A percentile compares a stretch with the other conserved stretches of the same genome.
phyloP scores from a whole-genome alignment of 202 grass and related monocot genomes.

The Thinopyrum obtusiflorum region DNA sequence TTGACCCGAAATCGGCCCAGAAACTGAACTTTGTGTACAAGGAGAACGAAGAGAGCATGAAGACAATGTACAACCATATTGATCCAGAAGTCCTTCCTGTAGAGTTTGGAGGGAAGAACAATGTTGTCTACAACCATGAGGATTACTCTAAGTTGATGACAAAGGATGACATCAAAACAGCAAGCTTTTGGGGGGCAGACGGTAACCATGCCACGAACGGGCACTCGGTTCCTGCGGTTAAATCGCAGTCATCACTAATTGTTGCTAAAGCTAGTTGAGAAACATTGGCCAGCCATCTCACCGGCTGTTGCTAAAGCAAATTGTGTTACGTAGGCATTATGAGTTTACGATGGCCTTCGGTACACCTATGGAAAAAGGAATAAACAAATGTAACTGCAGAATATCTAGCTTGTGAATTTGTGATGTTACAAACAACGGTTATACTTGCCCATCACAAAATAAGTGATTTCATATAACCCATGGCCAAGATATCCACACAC shows the following conservation, averaged over 20 bases:
- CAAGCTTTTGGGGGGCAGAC: conserved; percentile 49
- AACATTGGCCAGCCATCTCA: neutral
- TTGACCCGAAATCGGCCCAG: conserved; percentile 61
- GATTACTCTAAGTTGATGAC: conserved; percentile 79
- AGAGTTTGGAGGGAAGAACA: conserved; percentile 71
- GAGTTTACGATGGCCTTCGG: neutral
- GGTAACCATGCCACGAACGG: neutral
- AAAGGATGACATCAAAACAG: conserved; percentile 54
- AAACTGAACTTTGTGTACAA: conserved; percentile 75
- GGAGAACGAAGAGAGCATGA: conserved; percentile 68
- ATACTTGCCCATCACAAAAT: neutral
- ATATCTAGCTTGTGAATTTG: neutral
- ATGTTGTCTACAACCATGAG: conserved; percentile 55
- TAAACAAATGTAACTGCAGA: neutral
- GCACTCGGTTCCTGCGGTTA: conserved; percentile 5
- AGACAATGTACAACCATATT: conserved; percentile 53
- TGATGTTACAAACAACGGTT: neutral
- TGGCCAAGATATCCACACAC: neutral
- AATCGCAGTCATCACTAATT: neutral
- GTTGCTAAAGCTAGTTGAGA: conserved; percentile 51
- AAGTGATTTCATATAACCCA: neutral
- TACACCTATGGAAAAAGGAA: neutral
- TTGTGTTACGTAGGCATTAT: neutral
- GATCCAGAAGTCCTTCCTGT: conserved; percentile 57
- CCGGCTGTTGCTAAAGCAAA: neutral